These are phyloP conservation scores for Torulaspora delbrueckii DNA, from an alignment of 805 yeast species.

Conservation along the genomic window DNA sequence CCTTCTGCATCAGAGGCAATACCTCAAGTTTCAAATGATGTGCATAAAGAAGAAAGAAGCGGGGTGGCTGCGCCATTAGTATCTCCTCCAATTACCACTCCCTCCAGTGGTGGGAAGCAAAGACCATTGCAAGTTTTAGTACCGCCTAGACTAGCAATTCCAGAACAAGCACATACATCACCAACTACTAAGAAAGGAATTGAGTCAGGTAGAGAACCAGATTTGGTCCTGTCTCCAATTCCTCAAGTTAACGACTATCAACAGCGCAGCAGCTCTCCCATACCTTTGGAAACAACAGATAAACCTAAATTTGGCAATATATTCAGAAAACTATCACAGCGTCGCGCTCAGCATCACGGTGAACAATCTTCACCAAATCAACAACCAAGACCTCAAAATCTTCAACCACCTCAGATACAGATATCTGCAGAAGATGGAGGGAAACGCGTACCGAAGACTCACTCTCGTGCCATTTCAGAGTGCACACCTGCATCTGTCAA, in stretches of 20 bases:
- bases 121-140: slow-evolving; percentile 22
- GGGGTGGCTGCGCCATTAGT: slow-evolving; percentile 5
- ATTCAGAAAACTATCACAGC: slow-evolving; percentile 36
- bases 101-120: slow-evolving; percentile 6
- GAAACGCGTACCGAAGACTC: slow-evolving; percentile 22
- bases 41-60: neutral
- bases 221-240: slow-evolving; percentile 31
- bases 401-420: slow-evolving; percentile 11
- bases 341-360: slow-evolving; percentile 21
- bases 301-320: slow-evolving; percentile 32
- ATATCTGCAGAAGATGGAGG: slow-evolving; percentile 7
- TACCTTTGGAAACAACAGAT: slow-evolving; percentile 20
- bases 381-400: slow-evolving; percentile 10
- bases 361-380: slow-evolving; percentile 15
- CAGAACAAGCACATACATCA: slow-evolving; percentile 48
- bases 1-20: slow-evolving; percentile 2
- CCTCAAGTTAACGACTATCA: slow-evolving; percentile 34
- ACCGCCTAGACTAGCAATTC: slow-evolving; percentile 43
- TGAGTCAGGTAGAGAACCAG: slow-evolving; percentile 24
- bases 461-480: slow-evolving; percentile 40
- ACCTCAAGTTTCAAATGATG: neutral
- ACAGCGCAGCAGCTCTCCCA: slow-evolving; percentile 30
- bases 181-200: slow-evolving; percentile 36
- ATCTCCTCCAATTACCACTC: slow-evolving; percentile 5
- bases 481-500: slow-evolving; percentile 28